Base-by-base conservation (phyloP, 331 rosid species). In the Erythrophleum ivorense region DNA sequence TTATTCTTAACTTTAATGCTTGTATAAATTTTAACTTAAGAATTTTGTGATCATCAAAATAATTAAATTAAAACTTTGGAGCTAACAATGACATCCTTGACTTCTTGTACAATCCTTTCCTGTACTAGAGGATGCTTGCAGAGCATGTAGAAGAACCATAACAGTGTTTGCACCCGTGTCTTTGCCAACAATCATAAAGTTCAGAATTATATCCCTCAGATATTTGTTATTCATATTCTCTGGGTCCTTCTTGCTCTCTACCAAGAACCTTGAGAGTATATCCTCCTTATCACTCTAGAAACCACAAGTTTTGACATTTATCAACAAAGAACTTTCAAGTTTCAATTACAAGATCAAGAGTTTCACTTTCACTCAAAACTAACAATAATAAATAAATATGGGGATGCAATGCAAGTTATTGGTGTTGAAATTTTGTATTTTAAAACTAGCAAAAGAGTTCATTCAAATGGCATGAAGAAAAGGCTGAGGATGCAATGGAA, bases 181-280 rank as follows among this genome's bases (percentile, higher is more conserved):
- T 45, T 70, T 70, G 9, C 75, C 40, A 6, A 41, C 57, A 46
- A 70, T 45, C 6, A 70, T 45, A 59, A 89, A 89, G 21, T 73
- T 89, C 58, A 89, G 77, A 43, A 86, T 83, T 69, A 89, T 82
- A 9, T 89, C 90, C 77, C 88, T 84, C 31, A 82, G 81, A 75
- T 86, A 89, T n/a, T 19, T 15, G 43, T 68, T 15, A 18, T 18
- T 68, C 29, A 68, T 68, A 19, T 68, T 43, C 24, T 68, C 9
- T 41, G 73, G 53, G 34, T 68, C 73, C 34, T 41, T 19, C 75
- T 70, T 46, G 38, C 57, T 46, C 57, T 45, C 55, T 11, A 45
- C 33, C 19, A 70, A 21, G 46, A 21, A 70, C n/a, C 55, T 70
- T 2, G 40, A 70, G 24, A 68, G 53, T 43, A 68, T 68, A 16